Evolutionary conservation across 2,329 filamentous ascomycete species (phyloP).

Genomic region (Botrytis tulipae): DNA sequence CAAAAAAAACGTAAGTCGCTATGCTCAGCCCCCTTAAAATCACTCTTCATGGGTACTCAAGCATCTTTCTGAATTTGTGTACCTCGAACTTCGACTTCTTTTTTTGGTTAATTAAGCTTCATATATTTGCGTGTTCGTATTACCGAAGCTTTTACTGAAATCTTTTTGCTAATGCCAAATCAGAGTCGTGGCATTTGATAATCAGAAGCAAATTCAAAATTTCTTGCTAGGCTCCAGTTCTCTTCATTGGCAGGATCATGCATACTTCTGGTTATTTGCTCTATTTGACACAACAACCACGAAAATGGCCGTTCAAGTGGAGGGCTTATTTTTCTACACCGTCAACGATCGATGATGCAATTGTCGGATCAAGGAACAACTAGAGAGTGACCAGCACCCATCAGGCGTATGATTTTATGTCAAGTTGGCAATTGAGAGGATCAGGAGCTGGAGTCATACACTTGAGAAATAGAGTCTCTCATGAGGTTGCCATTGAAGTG

Average conservation of each 20-base stretch:
- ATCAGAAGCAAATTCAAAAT: neutral
- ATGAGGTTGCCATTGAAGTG: no score
- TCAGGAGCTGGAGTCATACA: neutral
- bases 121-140: neutral
- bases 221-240: neutral
- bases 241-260: neutral
- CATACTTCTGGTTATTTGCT: neutral
- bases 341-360: accelerated
- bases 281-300: neutral
- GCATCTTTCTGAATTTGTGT: neutral
- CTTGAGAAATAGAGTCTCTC: no score
- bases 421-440: neutral
- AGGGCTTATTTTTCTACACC: neutral
- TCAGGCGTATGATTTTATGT: neutral
- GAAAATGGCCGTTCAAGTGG: neutral
- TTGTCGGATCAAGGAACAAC: neutral
- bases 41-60: neutral
- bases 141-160: neutral
- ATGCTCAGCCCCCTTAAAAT: neutral
- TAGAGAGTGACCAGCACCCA: neutral
- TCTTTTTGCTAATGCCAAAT: neutral
- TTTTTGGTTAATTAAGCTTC: neutral
- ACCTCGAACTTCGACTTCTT: neutral
- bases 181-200: neutral
- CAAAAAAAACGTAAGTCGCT: no score